phyloP scores from a whole-genome alignment of 768 basidiomycete species.

The Calocera viscosa region DNA sequence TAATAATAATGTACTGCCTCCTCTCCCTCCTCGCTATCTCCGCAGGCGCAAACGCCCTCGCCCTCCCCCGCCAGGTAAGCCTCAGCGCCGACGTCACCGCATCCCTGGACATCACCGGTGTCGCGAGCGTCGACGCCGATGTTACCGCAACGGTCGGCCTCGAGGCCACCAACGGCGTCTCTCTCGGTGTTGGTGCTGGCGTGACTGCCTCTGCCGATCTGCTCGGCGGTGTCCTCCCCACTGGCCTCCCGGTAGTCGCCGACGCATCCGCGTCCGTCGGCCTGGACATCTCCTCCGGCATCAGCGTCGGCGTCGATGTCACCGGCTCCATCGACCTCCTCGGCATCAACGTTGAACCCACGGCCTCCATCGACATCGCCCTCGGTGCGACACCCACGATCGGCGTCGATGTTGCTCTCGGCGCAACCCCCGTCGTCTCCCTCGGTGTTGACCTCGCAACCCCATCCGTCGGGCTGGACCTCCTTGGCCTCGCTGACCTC shows the following conservation, averaged over 20 bases:
- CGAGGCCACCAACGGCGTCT: background rate
- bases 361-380: background rate
- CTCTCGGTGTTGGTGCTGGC: background rate
- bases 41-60: background rate
- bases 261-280: background rate
- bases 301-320: background rate
- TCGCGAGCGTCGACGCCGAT: background rate
- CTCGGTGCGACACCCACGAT: background rate
- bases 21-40: slow-evolving; percentile 1
- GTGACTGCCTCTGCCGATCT: slow-evolving; percentile 1
- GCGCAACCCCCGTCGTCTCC: background rate
- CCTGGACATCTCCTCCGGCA: background rate
- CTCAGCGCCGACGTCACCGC: background rate
- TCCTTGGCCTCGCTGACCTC: background rate
- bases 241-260: background rate
- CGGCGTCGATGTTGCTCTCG: background rate
- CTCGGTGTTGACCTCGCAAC: background rate
- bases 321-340: background rate
- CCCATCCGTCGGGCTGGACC: background rate
- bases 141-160: background rate
- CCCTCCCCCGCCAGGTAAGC: background rate
- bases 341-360: background rate
- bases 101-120: background rate
- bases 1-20: background rate
- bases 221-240: slow-evolving; percentile 1